phyloP scores from a whole-genome alignment of 495 filamentous ascomycete genomes.

The Neurospora sp. region DNA sequence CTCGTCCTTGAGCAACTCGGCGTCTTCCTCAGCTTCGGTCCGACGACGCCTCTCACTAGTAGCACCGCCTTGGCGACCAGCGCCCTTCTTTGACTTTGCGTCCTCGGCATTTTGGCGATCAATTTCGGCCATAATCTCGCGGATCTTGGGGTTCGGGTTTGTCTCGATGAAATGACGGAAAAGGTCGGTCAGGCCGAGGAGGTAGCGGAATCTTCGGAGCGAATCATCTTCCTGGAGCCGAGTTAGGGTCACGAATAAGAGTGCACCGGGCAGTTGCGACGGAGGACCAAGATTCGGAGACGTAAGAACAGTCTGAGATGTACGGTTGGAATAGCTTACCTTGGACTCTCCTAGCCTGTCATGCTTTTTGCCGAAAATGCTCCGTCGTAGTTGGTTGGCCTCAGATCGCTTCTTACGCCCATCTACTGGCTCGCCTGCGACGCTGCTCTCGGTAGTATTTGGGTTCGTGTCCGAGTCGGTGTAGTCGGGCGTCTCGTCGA shows the following conservation, averaged over 20 bases:
- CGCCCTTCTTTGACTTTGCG: constrained; percentile 57
- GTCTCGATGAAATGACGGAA: constrained; percentile 99
- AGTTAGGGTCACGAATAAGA: constrained; percentile 2
- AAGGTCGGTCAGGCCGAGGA: constrained; percentile 89
- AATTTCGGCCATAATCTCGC: constrained; percentile 85
- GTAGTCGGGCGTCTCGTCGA: constrained; percentile 75
- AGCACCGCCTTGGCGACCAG: constrained; percentile 74
- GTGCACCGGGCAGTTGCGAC: neutral
- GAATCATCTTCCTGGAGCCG: constrained; percentile 78
- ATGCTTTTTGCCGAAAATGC: constrained; percentile 89
- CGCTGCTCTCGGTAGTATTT: constrained; percentile 82
- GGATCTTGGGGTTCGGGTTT: constrained; percentile 84
- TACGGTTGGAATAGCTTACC: constrained; percentile 38
- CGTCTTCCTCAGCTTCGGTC: constrained; percentile 97
- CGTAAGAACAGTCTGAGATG: neutral
- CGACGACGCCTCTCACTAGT: constrained; percentile 66
- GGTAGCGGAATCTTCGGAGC: constrained; percentile 87
- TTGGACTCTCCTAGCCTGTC: constrained; percentile 81
- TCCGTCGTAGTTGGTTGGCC: constrained; percentile 77
- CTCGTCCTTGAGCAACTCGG: constrained; percentile 86
- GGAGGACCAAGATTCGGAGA: neutral
- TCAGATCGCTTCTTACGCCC: constrained; percentile 78
- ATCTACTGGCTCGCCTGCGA: constrained; percentile 66
- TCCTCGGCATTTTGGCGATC: constrained; percentile 82
- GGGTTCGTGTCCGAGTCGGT: constrained; percentile 90